These are phyloP conservation scores for Bretschneidera sinensis DNA, from an alignment of 345 rosid genomes.

Conservation along the genomic window DNA sequence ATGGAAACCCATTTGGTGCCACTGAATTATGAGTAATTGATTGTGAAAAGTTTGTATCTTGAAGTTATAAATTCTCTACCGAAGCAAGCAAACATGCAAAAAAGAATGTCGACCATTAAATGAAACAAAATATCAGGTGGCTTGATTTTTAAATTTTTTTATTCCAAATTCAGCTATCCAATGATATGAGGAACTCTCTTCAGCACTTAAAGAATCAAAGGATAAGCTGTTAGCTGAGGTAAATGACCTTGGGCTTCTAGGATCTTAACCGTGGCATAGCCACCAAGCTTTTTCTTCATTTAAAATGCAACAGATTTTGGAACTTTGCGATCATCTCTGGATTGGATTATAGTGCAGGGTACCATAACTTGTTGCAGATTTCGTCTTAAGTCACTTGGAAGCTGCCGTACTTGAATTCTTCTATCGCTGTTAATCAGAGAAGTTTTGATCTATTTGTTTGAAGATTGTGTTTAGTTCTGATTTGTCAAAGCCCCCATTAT, in stretches of 20 bases:
- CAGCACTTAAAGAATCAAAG: constrained; percentile 17
- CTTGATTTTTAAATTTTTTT: too few species aligned
- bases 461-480: constrained; percentile 5
- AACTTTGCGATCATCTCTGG: constrained; percentile 18
- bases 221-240: constrained; percentile 26
- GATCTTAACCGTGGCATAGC: constrained; percentile 18
- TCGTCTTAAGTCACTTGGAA: constrained; percentile 23
- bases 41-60: too few species aligned
- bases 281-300: constrained; percentile 24
- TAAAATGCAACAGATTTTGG: constrained; percentile 23
- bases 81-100: too few species aligned
- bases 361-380: constrained; percentile 21
- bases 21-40: too few species aligned
- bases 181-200: not conserved
- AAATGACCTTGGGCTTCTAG: constrained; percentile 28
- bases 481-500: constrained; percentile 24
- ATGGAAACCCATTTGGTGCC: too few species aligned
- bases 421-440: constrained; percentile 9
- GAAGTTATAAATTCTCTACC: too few species aligned
- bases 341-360: constrained; percentile 31
- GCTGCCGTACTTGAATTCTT: constrained; percentile 21
- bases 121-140: too few species aligned
- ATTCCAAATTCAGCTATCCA: too few species aligned
- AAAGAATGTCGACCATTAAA: too few species aligned
- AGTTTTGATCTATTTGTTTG: constrained; percentile 18